Percentiles rank a stretch among this genome's conserved stretches.
These are phyloP conservation scores for Stropharia rugosoannulata DNA, from an alignment of 768 basidiomycete genomes.

Conservation along the genomic window DNA sequence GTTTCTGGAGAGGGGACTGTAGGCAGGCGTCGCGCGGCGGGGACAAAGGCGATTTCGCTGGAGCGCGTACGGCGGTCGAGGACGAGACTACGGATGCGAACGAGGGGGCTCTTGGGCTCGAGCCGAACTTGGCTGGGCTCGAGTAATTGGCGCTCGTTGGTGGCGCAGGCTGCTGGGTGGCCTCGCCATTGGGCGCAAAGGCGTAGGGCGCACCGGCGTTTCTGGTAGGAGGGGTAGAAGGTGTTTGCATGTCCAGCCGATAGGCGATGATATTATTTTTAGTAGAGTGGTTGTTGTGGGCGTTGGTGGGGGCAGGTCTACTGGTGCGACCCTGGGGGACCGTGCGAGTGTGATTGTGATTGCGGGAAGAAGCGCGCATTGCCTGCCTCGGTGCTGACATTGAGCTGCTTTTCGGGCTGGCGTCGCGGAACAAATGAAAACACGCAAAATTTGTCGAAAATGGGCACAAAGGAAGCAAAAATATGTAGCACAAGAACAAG, in stretches of 20 bases:
- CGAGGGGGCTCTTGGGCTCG: conserved; percentile 10
- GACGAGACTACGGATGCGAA: conserved; percentile 16
- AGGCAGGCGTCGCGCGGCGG: conserved; percentile 5
- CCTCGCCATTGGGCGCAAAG: not conserved
- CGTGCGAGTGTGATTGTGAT: conserved; percentile 13
- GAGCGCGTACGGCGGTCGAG: not conserved
- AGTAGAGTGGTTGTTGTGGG: conserved; percentile 11
- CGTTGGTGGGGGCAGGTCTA: not conserved
- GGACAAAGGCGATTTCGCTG: conserved; percentile 13
- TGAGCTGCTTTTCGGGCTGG: not conserved
- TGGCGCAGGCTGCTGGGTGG: conserved; percentile 2
- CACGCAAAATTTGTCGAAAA: not conserved
- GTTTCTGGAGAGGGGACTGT: conserved; percentile 13
- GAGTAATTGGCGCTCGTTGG: not conserved
- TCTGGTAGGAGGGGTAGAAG: conserved; percentile 11
- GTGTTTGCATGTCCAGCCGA: conserved; percentile 13
- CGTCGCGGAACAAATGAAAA: not conserved
- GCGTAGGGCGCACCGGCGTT: not conserved
- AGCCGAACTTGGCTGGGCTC: conserved; percentile 8
- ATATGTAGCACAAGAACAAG: conserved; percentile 7
- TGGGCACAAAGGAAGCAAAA: conserved; percentile 9
- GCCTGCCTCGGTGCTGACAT: not conserved
- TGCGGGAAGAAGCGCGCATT: conserved; percentile 10
- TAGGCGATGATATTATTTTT: conserved; percentile 13
- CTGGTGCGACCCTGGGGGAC: conserved; percentile 1